Percentiles rank a stretch among this genome's conserved stretches.
These are phyloP conservation scores for Cladophialophora bantiana DNA, from an alignment of 2,329 filamentous ascomycete genomes.

Conservation along the genomic window DNA sequence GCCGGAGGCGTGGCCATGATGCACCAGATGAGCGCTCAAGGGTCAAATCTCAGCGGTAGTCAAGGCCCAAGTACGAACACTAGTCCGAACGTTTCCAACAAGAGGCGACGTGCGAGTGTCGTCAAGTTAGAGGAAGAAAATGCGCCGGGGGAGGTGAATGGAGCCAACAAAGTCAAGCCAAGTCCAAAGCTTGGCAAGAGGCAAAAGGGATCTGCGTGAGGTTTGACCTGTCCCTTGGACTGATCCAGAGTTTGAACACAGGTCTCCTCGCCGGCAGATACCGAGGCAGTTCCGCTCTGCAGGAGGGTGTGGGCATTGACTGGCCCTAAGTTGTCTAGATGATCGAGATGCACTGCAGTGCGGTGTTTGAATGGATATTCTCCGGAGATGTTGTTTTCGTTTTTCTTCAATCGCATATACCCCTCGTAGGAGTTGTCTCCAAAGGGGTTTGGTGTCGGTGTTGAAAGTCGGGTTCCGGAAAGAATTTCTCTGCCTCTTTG, in stretches of 20 bases:
- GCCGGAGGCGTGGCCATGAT: slow-evolving; percentile 61
- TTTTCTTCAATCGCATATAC: slow-evolving; percentile 23
- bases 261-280: background rate
- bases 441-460: slow-evolving; percentile 19
- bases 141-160: slow-evolving; percentile 54
- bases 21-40: slow-evolving; percentile 63
- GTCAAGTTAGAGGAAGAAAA: slow-evolving; percentile 67
- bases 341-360: background rate
- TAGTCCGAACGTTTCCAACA: slow-evolving; percentile 65
- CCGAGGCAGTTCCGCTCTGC: background rate
- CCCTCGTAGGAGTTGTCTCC: slow-evolving; percentile 7
- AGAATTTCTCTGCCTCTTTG: background rate
- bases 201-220: slow-evolving; percentile 50
- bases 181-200: slow-evolving; percentile 57
- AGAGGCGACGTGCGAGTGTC: slow-evolving; percentile 65
- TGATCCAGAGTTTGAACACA: background rate
- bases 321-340: background rate
- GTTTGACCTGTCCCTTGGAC: background rate
- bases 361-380: background rate
- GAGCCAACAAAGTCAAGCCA: slow-evolving; percentile 53
- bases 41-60: slow-evolving; percentile 59
- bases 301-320: background rate
- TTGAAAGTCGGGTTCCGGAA: slow-evolving; percentile 3
- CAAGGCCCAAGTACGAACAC: slow-evolving; percentile 65
- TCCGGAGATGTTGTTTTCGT: background rate